These are phyloP conservation scores for Arthrobotrys pseudoclavata DNA, from an alignment of 2,329 filamentous ascomycete genomes.

Conservation along the genomic window DNA sequence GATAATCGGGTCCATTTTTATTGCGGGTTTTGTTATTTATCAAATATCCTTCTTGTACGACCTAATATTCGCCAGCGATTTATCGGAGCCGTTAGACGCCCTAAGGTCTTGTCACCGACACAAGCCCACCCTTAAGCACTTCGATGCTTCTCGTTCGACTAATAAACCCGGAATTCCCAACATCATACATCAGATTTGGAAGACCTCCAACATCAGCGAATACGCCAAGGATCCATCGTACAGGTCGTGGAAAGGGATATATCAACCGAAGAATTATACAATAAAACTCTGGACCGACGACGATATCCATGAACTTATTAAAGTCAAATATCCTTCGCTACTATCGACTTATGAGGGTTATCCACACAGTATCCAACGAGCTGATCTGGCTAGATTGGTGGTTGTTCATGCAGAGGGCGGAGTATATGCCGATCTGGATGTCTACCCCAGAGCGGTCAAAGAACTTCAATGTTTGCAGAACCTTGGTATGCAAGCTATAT, in stretches of 20 bases:
- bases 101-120: constrained; percentile 10
- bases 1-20: not conserved
- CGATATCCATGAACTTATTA: constrained; percentile 58
- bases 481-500: constrained; percentile 58
- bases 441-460: constrained; percentile 50
- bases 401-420: constrained; percentile 61
- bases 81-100: constrained; percentile 21
- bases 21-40: constrained; percentile 2
- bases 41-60: constrained; percentile 26
- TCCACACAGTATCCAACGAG: constrained; percentile 61
- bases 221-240: constrained; percentile 43
- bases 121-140: not conserved
- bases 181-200: constrained; percentile 61
- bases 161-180: constrained; percentile 43
- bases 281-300: constrained; percentile 62
- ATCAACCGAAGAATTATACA: constrained; percentile 56
- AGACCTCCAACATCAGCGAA: constrained; percentile 42
- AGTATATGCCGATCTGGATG: constrained; percentile 61
- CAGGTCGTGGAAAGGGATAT: constrained; percentile 33
- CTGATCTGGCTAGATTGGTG: constrained; percentile 61
- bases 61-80: not conserved
- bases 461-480: constrained; percentile 59
- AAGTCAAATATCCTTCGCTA: constrained; percentile 59
- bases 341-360: constrained; percentile 60
- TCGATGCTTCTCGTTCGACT: not conserved